phyloP scores from a whole-genome alignment of 148 eudicot species.

The Limonium bicolor region DNA sequence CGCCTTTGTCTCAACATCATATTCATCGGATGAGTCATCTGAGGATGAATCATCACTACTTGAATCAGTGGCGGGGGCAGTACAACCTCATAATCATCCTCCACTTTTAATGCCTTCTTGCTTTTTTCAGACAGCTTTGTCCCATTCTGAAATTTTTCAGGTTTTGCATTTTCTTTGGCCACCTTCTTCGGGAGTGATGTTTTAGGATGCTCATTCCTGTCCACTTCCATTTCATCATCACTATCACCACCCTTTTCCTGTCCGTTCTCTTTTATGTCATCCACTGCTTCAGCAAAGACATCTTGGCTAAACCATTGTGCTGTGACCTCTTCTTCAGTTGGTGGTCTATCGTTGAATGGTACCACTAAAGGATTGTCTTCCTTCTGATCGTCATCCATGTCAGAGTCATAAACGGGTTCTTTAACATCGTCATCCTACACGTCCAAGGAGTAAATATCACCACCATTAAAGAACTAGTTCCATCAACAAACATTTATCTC shows the following conservation, averaged over 20 bases:
- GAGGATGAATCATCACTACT: slow-evolving; percentile 69
- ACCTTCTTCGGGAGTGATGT: slow-evolving; percentile 9
- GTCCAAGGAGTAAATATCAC: background rate
- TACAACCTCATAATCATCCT: slow-evolving; percentile 76
- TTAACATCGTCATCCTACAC: slow-evolving; percentile 31
- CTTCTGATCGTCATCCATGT: slow-evolving; percentile 28
- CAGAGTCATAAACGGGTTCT: slow-evolving; percentile 52
- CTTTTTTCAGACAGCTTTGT: no score
- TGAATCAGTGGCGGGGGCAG: slow-evolving; percentile 70
- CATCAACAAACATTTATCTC: no score
- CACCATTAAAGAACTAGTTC: slow-evolving; percentile 8
- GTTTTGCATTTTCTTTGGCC: background rate
- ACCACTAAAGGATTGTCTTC: slow-evolving; percentile 84
- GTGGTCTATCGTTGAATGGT: slow-evolving; percentile 31
- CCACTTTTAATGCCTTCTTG: slow-evolving; percentile 22
- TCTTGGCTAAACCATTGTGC: slow-evolving; percentile 63
- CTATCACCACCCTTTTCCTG: slow-evolving; percentile 28
- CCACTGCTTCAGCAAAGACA: slow-evolving; percentile 56
- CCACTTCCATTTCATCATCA: slow-evolving; percentile 55
- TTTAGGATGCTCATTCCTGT: slow-evolving; percentile 11
- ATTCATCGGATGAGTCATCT: slow-evolving; percentile 58
- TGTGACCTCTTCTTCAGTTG: slow-evolving; percentile 53
- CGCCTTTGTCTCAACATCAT: slow-evolving; percentile 51
- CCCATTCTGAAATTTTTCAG: background rate
- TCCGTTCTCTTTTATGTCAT: slow-evolving; percentile 21